Evolutionary conservation across 2,329 filamentous ascomycete species (phyloP), one percentile per base, ranked within the genome.

Genomic region (Fusarium sp.): DNA sequence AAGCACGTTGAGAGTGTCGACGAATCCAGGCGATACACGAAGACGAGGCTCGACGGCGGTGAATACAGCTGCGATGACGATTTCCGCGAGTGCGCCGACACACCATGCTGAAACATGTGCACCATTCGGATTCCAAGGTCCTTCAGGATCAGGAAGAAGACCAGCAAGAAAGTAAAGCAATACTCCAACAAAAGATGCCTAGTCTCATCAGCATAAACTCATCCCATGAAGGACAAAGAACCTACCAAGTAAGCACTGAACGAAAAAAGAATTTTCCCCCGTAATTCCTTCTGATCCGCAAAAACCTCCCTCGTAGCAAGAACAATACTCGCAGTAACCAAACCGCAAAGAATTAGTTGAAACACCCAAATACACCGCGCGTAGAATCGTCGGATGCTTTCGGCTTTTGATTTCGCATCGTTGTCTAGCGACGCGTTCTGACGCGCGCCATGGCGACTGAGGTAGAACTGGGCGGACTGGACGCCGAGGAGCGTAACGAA

Each of bases 121-220:
- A 19, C 75, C 63, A 12, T 73, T 74, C 2, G 81, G 81, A 7
- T 78, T 77, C 81, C 81, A 83, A 9, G 81, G 81, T 2, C 81
- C 81, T 65, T 83, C 81, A 2, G 81, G 81, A 41, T 83, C 80
- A 5, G 81, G 81, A 9, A 83, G 75, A 51, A 83, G 70, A 4
- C 81, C 81, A 23, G 79, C 79, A 6, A 82, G 61, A 46, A 80
- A 83, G 64, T 82, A 83, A 6, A 83, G 77, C 7, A 82, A 44
- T 6, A 82, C 80, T 10, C 76, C 81, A 16, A 81, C 79, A 50
- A 82, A 75, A 5, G 81, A 81, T 8, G 81, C 79, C 80, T 77
- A 50, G 4, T 4, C 5, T 9, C 62, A 52, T 37, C 3, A 71
- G 62, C 13, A 7, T 12, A 14, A 31, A 10, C 19, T 21, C 26